Base-by-base conservation (phyloP, 2,329 filamentous ascomycete genomes). In the Beauveria sp. region DNA sequence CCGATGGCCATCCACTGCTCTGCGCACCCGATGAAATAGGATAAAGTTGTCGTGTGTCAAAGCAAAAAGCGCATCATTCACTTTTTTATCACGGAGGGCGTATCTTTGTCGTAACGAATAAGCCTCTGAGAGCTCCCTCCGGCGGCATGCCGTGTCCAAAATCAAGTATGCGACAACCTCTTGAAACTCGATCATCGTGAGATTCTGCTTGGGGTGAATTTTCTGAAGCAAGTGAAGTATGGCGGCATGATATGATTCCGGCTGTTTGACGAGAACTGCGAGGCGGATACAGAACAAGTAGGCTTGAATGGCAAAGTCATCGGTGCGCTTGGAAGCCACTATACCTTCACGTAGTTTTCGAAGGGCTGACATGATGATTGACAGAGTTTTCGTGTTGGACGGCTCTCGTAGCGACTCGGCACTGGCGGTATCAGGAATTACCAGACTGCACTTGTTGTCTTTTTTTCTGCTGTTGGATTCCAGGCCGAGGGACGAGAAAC, bases 261-360 rank as follows among this genome's bases (percentile, higher is more conserved):
- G 89, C 67, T 96, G 88, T 65, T 87, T 86, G 62, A 89, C 86
- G 40, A 96, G 83, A 64, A 99, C 87, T 26, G 90, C 87, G 28
- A 93, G 81, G 60, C 93, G 88, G 68, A 96, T 90, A 68, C 90
- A 91, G 79, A 98, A 98, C 64, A 96, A 86, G 75, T 98, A 96
- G 18, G 87, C 90, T 67, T 92, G 87, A n/a, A 89, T 86, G 1
- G 93, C 87, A 74, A 99, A 99, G 58, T 84, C 79, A 70, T 96
- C 90, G 42, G 81, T 78, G 22, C 93, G 86, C 58, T 86, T 85
- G 9, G 89, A 87, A 14, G 90, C 90, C 3, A 96, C 85, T 53
- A 98, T 87, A 26, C 88, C 93, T 77, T 99, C 95, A 61, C 95
- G 86, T 38, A 99, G 84, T 73, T 97, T 98, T 64, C 95, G 87